Conservation (phyloP, 176 grass and related monocot species). For the Carex littledalei region DNA sequence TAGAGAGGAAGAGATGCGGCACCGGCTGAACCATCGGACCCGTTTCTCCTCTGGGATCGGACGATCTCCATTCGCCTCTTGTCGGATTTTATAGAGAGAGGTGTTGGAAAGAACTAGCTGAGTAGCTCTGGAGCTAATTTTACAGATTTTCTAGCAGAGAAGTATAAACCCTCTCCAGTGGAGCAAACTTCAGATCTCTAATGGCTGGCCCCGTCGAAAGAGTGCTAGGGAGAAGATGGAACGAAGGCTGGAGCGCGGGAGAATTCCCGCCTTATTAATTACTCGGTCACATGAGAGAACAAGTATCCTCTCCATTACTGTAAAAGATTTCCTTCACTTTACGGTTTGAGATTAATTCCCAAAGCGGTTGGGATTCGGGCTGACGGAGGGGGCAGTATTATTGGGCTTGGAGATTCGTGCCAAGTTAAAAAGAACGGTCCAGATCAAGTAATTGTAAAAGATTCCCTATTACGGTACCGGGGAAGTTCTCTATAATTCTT, state of each 20-base stretch:
- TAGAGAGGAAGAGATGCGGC: constrained; percentile 50
- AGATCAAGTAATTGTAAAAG: no score
- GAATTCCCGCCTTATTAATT: constrained; percentile 3
- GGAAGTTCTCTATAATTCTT: background rate
- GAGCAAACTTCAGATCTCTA: background rate
- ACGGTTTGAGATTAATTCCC: no score
- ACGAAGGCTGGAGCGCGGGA: background rate
- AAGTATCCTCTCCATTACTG: no score
- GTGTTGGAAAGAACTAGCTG: background rate
- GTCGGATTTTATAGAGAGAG: background rate
- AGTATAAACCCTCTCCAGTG: background rate
- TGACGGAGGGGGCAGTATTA: no score
- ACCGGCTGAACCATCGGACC: background rate
- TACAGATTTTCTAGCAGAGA: background rate
- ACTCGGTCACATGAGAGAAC: background rate
- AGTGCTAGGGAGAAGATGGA: background rate
- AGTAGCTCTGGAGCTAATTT: background rate
- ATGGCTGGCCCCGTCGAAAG: background rate
- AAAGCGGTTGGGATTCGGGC: no score
- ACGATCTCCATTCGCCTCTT: constrained; percentile 68
- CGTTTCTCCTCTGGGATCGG: constrained; percentile 52
- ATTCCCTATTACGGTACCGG: no score
- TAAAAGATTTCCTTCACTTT: no score
- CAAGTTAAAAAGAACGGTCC: no score
- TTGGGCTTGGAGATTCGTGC: no score